phyloP scores from a whole-genome alignment of 208 protist species.

The Leishmania braziliensis region DNA sequence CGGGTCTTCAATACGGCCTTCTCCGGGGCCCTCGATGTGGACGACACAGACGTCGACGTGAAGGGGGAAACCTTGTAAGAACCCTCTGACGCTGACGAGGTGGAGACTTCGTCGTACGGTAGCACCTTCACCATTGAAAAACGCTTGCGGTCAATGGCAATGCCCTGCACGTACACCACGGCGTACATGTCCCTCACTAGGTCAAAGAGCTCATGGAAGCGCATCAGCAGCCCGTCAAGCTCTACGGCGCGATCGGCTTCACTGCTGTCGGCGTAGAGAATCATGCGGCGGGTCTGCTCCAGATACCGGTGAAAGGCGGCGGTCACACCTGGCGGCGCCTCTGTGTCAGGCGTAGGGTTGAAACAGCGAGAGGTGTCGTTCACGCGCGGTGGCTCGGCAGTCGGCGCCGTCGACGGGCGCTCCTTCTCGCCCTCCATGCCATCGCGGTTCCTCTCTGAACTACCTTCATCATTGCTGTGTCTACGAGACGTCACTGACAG shows the following conservation, averaged over 20 bases:
- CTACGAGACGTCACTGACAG: not conserved
- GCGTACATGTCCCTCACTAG: slow-evolving; percentile 23
- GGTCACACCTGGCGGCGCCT: slow-evolving; percentile 4
- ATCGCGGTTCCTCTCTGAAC: not conserved
- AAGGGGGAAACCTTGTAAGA: not conserved
- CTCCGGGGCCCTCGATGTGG: not conserved
- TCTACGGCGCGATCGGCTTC: slow-evolving; percentile 19
- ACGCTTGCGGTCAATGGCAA: not conserved
- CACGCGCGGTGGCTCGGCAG: not conserved
- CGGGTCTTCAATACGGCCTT: not conserved
- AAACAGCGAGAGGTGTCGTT: not conserved
- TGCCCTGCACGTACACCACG: slow-evolving; percentile 3
- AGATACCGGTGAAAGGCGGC: slow-evolving; percentile 21
- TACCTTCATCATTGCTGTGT: not conserved
- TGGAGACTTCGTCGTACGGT: slow-evolving; percentile 16
- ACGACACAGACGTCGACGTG: slow-evolving; percentile 1
- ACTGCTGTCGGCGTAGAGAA: slow-evolving; percentile 11
- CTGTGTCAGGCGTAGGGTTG: not conserved
- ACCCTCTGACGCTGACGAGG: not conserved
- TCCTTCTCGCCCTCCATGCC: not conserved
- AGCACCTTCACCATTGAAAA: slow-evolving; percentile 24
- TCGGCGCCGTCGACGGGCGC: not conserved
- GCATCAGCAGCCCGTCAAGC: slow-evolving; percentile 25
- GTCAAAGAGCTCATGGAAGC: slow-evolving; percentile 30
- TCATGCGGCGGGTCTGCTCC: slow-evolving; percentile 15